Conservation (phyloP, 2,329 filamentous ascomycete genomes). For the Aureobasidium uvarum region DNA sequence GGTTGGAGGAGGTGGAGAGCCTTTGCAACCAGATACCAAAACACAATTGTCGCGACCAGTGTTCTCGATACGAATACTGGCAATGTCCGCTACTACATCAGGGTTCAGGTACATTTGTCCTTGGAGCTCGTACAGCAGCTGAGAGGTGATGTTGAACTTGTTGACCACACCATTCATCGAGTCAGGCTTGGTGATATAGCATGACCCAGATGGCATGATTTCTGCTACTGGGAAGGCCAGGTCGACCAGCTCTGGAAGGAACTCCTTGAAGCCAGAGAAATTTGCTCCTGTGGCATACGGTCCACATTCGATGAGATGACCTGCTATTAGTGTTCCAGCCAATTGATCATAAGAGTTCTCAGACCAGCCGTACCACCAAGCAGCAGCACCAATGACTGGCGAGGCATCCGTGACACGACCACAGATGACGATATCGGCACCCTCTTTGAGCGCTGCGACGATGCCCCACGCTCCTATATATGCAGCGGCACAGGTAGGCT, state of each 20-base stretch:
- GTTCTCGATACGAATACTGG: constrained; percentile 54
- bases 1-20: constrained; percentile 49
- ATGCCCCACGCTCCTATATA: constrained; percentile 49
- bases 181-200: constrained; percentile 41
- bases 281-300: constrained; percentile 47
- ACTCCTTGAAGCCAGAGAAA: constrained; percentile 46
- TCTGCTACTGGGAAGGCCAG: constrained; percentile 42
- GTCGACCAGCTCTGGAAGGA: constrained; percentile 39
- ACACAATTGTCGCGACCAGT: constrained; percentile 49
- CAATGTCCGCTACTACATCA: constrained; percentile 55
- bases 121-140: constrained; percentile 57
- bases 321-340: constrained; percentile 45
- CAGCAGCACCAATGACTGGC: constrained; percentile 46
- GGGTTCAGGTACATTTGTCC: constrained; percentile 58
- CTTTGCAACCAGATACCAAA: constrained; percentile 47
- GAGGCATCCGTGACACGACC: constrained; percentile 47
- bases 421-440: constrained; percentile 48
- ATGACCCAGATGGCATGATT: constrained; percentile 39
- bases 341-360: constrained; percentile 42
- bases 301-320: constrained; percentile 47
- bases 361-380: constrained; percentile 49
- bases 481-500: constrained; percentile 36
- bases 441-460: constrained; percentile 42
- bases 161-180: constrained; percentile 41
- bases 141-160: constrained; percentile 53